phyloP scores from a whole-genome alignment of 345 rosid genomes.

The Pugionium dolabratum region DNA sequence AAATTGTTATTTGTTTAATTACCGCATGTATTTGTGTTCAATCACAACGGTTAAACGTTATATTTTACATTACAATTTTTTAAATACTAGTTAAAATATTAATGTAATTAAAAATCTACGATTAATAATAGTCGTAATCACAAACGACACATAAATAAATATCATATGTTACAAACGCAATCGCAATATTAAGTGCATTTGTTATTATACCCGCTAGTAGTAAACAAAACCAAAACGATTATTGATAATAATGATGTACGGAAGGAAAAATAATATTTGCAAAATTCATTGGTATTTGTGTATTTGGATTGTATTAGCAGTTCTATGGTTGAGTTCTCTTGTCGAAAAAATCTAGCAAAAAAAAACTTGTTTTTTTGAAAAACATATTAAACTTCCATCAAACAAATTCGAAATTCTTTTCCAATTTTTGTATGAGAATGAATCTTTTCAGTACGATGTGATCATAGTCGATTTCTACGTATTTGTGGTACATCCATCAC shows the following conservation, averaged over 20 bases:
- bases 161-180: too few species aligned
- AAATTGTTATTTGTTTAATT: too few species aligned
- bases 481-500: neutral
- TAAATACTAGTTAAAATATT: too few species aligned
- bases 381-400: constrained; percentile 9
- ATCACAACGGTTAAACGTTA: too few species aligned
- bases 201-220: too few species aligned
- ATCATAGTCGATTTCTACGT: constrained; percentile 7
- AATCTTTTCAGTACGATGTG: constrained; percentile 27
- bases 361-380: neutral
- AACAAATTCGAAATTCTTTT: neutral
- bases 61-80: too few species aligned
- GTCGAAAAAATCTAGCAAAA: constrained; percentile 36
- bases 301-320: constrained; percentile 26
- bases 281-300: constrained; percentile 25
- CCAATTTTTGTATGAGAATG: constrained; percentile 16
- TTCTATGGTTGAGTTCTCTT: constrained; percentile 42
- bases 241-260: constrained; percentile 21
- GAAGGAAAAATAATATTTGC: constrained; percentile 16
- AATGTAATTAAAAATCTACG: too few species aligned
- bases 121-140: too few species aligned
- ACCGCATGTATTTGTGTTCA: too few species aligned
- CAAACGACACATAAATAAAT: too few species aligned
- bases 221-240: too few species aligned
- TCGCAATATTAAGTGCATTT: too few species aligned